These are phyloP conservation scores for Pythium sp. DNA, from an alignment of 352 stramenopile species.

Conservation along the genomic window DNA sequence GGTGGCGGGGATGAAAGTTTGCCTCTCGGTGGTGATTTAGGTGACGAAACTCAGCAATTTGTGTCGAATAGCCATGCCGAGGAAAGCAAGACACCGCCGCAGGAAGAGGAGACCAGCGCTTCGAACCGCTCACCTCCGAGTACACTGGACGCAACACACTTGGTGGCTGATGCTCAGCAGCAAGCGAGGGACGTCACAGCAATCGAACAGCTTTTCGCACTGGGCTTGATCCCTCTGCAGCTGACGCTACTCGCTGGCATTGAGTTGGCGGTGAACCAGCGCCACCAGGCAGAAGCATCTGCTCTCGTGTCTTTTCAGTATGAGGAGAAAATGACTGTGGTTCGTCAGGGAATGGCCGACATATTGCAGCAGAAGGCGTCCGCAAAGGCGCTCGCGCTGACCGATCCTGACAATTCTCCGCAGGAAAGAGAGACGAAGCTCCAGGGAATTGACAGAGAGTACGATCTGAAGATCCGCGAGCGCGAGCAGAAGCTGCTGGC, in stretches of 20 bases:
- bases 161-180: conserved; percentile 20
- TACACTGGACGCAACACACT: background rate
- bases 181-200: conserved; percentile 44
- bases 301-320: conserved; percentile 33
- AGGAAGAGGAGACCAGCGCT: background rate
- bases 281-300: conserved; percentile 51
- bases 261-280: conserved; percentile 48
- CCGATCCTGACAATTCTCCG: conserved; percentile 5
- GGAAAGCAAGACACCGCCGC: background rate
- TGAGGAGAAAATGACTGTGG: conserved; percentile 18
- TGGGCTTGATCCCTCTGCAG: conserved; percentile 43
- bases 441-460: conserved; percentile 37
- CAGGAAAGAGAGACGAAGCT: conserved; percentile 22
- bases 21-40: background rate
- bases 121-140: background rate
- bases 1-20: background rate
- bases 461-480: conserved; percentile 34
- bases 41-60: background rate
- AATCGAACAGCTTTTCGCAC: conserved; percentile 58
- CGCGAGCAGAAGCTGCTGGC: conserved; percentile 28
- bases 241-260: conserved; percentile 51
- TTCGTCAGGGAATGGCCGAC: conserved; percentile 31
- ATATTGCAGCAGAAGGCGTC: conserved; percentile 53
- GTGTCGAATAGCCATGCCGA: background rate
- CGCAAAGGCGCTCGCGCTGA: conserved; percentile 35